Evolutionary conservation across 2,329 filamentous ascomycete genomes (phyloP).

Genomic region (Tolypocladium cylindrosporum): DNA sequence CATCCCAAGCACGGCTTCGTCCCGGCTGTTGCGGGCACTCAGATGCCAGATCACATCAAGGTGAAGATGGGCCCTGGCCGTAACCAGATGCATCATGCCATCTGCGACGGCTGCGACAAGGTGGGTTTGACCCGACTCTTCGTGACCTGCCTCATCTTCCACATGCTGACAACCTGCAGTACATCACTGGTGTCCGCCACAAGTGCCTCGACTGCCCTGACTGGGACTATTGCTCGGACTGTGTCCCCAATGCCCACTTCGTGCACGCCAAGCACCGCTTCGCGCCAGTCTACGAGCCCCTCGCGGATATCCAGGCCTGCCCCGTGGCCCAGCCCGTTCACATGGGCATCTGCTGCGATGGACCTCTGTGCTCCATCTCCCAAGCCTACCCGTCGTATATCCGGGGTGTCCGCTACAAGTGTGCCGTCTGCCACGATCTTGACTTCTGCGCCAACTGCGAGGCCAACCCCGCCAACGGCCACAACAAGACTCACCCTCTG

Average conservation of each 20-base stretch:
- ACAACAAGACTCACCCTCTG: slow-evolving; percentile 93
- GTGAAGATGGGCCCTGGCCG: slow-evolving; percentile 69
- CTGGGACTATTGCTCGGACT: slow-evolving; percentile 87
- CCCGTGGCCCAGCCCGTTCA: slow-evolving; percentile 42
- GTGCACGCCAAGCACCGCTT: slow-evolving; percentile 82
- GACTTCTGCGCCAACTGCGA: slow-evolving; percentile 96
- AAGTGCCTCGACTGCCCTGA: slow-evolving; percentile 97
- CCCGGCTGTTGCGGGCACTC: slow-evolving; percentile 53
- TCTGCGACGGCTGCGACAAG: slow-evolving; percentile 87
- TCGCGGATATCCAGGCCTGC: slow-evolving; percentile 22
- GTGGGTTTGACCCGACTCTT: background rate
- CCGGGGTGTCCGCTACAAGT: slow-evolving; percentile 86
- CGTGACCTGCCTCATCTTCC: background rate
- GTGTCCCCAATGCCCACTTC: slow-evolving; percentile 54
- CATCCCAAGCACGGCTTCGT: slow-evolving; percentile 78
- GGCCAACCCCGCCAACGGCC: slow-evolving; percentile 69
- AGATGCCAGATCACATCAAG: slow-evolving; percentile 50
- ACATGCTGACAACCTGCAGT: slow-evolving; percentile 21
- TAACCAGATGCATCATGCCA: slow-evolving; percentile 71
- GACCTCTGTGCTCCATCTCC: slow-evolving; percentile 65
- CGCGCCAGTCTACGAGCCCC: slow-evolving; percentile 71
- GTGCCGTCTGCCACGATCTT: slow-evolving; percentile 85
- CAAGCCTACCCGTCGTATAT: slow-evolving; percentile 60
- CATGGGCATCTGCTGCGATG: slow-evolving; percentile 86
- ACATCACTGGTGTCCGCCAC: slow-evolving; percentile 81